A percentile compares a stretch with the other conserved stretches of the same genome.
These are phyloP conservation scores for Afroboletus lepidellus DNA, from an alignment of 1,284 basidiomycete species.

Conservation along the genomic window DNA sequence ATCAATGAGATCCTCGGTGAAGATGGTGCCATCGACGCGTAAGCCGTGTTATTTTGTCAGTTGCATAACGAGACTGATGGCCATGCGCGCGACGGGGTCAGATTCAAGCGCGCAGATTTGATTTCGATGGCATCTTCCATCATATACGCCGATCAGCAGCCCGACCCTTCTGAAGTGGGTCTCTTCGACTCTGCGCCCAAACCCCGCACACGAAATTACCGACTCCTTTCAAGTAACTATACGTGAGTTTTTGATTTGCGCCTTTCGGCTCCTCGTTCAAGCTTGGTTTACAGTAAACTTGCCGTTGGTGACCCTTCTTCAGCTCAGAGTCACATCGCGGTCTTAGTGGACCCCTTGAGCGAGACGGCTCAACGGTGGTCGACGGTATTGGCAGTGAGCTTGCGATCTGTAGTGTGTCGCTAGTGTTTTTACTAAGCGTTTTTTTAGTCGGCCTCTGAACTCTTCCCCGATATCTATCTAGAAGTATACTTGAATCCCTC, in stretches of 20 bases:
- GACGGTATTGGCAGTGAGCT: constrained; percentile 64
- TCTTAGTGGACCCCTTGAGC: constrained; percentile 84
- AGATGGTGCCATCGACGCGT: constrained; percentile 48
- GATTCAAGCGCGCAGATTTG: constrained; percentile 55
- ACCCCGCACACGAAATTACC: constrained; percentile 60
- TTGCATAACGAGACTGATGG: neutral
- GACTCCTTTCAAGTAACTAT: constrained; percentile 55
- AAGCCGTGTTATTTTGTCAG: constrained; percentile 11
- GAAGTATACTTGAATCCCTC: constrained; percentile 78
- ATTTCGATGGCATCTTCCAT: constrained; percentile 69
- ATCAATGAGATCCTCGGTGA: constrained; percentile 52
- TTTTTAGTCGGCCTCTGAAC: constrained; percentile 30
- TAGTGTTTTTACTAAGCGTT: constrained; percentile 1
- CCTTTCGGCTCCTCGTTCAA: constrained; percentile 5
- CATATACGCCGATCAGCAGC: constrained; percentile 62
- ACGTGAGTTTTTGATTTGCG: constrained; percentile 48
- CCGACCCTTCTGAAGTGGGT: constrained; percentile 71
- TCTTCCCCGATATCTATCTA: constrained; percentile 62
- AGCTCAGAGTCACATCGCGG: constrained; percentile 71
- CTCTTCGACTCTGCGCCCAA: constrained; percentile 63
- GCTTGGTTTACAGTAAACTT: constrained; percentile 52
- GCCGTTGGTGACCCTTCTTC: constrained; percentile 64
- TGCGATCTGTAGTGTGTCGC: neutral
- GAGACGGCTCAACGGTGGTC: constrained; percentile 86
- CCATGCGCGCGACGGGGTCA: constrained; percentile 27